Base-by-base conservation (phyloP, 1,284 basidiomycete species). In the Coniferiporia sulphurascens region DNA sequence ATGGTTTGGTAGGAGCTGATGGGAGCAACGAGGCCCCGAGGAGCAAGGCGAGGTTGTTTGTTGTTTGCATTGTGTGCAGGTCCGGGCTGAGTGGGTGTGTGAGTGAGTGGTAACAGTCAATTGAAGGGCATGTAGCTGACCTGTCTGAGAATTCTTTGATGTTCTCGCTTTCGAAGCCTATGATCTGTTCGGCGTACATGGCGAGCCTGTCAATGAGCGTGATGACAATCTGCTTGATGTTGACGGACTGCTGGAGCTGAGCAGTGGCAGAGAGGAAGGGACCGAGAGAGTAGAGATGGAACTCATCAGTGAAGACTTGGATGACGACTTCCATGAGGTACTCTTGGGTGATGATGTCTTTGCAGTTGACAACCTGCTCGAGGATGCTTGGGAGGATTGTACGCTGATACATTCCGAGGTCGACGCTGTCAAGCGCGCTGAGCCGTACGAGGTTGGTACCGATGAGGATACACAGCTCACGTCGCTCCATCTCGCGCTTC, bases 291-390 rank as follows among this genome's bases (percentile, higher is more conserved):
- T 95, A 91, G 0, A 98, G 81, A 70, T 98, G 95, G 74, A 97
- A 97, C 69, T 97, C 95, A 72, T 97, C 94, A 9, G 93, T 92
- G 73, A 98, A 98, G 13, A 91, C 94, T 79, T 98, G 95, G 64
- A 98, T 98, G 62, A 98, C 93, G 4, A 97, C 95, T 72, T 98
- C 95, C 95, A 98, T 98, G 45, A 98, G 74, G 72, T 98, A 98
- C 69, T 98, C 95, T 72, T 98, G 95, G 0, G 95, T 95, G 62
- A 98, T 97, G 55, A 95, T 90, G 69, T 98, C 95, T 71, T 95
- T 95, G 76, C 95, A 98, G 69, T 89, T 95, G 64, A 98, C 94
- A 51, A 98, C 90, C 73, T 98, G 95, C 73, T 98, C 93, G 52
- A 98, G 74, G 57, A 98, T 86, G 61, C 89, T 90, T 0, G 93